Percentiles rank a stretch among this genome's conserved stretches.
Conservation (phyloP, 805 yeast species). For the Isabelozyma gotoi region DNA sequence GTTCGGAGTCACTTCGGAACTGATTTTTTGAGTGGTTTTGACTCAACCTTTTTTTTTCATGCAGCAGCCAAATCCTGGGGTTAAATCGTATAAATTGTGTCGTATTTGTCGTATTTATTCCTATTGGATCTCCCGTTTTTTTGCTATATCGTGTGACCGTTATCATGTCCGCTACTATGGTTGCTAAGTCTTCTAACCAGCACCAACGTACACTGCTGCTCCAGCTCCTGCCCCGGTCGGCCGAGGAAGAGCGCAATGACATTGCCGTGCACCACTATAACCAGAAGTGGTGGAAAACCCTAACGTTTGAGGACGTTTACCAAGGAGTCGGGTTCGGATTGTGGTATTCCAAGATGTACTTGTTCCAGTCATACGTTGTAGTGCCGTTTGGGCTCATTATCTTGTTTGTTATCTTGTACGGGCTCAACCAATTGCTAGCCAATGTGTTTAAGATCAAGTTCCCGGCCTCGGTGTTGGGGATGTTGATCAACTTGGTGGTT, state of each 20-base stretch:
- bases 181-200: background rate
- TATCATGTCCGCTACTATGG: background rate
- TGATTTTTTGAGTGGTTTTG: too few relatives aligned
- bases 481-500: slow-evolving; percentile 56
- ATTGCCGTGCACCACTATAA: background rate
- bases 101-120: too few relatives aligned
- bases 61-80: too few relatives aligned
- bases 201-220: background rate
- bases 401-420: slow-evolving; percentile 49
- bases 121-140: too few relatives aligned
- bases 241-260: background rate
- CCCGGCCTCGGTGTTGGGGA: slow-evolving; percentile 71
- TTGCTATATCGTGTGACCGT: background rate
- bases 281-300: background rate
- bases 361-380: slow-evolving; percentile 44
- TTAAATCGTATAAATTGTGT: too few relatives aligned
- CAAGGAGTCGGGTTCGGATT: slow-evolving; percentile 29
- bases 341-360: slow-evolving; percentile 31
- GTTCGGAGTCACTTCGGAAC: too few relatives aligned
- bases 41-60: too few relatives aligned
- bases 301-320: background rate
- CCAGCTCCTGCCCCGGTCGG: background rate
- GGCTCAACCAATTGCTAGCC: slow-evolving; percentile 47
- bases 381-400: slow-evolving; percentile 51
- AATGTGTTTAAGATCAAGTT: slow-evolving; percentile 49